Evolutionary conservation across 306 rosid species (phyloP), one percentile per base, ranked within the genome.

Genomic region (Acacia crassicarpa): DNA sequence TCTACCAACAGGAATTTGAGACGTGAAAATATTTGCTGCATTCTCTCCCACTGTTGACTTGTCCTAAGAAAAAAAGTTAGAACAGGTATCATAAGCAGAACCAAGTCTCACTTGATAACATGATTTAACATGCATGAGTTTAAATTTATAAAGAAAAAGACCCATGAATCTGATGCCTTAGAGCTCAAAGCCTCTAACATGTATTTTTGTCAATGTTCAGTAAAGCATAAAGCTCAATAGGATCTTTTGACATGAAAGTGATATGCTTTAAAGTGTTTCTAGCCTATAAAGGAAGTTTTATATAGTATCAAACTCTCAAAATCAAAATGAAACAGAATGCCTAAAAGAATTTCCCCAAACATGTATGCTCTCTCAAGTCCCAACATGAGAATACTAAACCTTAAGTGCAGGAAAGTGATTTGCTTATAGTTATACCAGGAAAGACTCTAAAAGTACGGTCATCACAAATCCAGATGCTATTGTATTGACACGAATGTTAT

Each of bases 1-100:
- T 0, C 91, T 88, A 41, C 83, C 45, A 1, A 77, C 6, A 5
- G 87, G 89, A 27, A 82, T 82, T 53, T 58, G 23, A 72, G 83
- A 45, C 14, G 22, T 32, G 0, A 81, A 0, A 14, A 1, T 44
- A 8, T 11, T 9, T 1, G 46, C 0, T 8, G 3, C 43, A 0
- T 19, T 22, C 40, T 73, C 12, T 13, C 8, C 85, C 2, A 23
- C n/a, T n/a, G n/a, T 1, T 51, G 6, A 56, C 2, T 56, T 23
- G 22, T 58, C 16, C 65, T 58, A 7, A n/a, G 16, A 22, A 59
- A 23, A 59, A 15, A 59, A 53, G 17, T 16, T 17, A 53, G 19
- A 53, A 53, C 9, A 4, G 10, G 9, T 9, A 53, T 53, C 22
- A 53, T 17, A 51, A 51, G 9, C 58, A 17, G 58, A 17, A 17